A percentile compares a stretch with the other conserved stretches of the same genome.
phyloP scores from a whole-genome alignment of 2,329 filamentous ascomycete species.

The Teratosphaeriaceae sp. region DNA sequence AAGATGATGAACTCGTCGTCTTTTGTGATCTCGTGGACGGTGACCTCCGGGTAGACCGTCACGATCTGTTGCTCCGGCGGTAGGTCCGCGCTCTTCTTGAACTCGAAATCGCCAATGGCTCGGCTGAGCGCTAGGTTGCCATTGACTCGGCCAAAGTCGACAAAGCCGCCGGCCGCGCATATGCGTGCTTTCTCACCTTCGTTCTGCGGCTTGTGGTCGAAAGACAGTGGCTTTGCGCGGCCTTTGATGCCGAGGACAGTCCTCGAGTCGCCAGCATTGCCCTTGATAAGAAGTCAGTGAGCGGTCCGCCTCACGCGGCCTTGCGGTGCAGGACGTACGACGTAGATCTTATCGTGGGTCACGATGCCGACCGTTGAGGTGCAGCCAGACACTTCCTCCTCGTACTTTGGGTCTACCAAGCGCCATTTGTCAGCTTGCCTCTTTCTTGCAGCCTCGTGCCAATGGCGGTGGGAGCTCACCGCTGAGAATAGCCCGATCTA shows the following conservation, averaged over 20 bases:
- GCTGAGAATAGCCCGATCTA: constrained; percentile 89
- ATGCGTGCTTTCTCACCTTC: constrained; percentile 97
- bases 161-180: constrained; percentile 90
- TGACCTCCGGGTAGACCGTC: constrained; percentile 92
- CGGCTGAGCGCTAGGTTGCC: constrained; percentile 94
- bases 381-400: constrained; percentile 96
- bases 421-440: constrained; percentile 19
- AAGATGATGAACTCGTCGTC: constrained; percentile 95
- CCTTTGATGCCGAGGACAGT: constrained; percentile 95
- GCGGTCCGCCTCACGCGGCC: neutral
- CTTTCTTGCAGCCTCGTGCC: neutral
- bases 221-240: constrained; percentile 94
- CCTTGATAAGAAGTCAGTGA: constrained; percentile 51
- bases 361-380: constrained; percentile 89
- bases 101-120: constrained; percentile 98
- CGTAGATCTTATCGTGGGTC: constrained; percentile 85
- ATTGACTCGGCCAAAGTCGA: constrained; percentile 97
- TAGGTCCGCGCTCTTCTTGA: constrained; percentile 97
- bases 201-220: constrained; percentile 98
- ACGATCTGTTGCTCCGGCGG: constrained; percentile 98
- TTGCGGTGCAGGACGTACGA: constrained; percentile 60
- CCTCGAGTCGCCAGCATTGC: constrained; percentile 94
- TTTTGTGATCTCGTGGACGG: constrained; percentile 78
- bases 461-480: no score
- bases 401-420: constrained; percentile 79